A percentile compares a stretch with the other conserved stretches of the same genome.
phyloP scores from a whole-genome alignment of 768 basidiomycete species.

The Naganishia randhawae region DNA sequence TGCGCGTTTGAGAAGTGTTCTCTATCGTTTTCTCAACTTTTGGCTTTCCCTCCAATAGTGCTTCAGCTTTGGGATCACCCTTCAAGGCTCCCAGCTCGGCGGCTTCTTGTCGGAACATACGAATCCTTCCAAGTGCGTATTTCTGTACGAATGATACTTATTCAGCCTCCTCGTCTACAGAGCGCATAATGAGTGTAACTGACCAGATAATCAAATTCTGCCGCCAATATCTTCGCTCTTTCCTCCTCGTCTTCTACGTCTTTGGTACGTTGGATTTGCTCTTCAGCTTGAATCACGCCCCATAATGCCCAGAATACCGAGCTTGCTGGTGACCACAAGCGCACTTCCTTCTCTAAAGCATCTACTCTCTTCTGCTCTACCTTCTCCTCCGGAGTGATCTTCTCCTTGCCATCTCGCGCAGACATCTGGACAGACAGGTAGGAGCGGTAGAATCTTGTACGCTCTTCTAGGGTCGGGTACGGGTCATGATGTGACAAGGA shows the following conservation, averaged over 20 bases:
- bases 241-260: constrained; percentile 45
- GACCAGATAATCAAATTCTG: constrained; percentile 70
- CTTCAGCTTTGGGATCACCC: constrained; percentile 3
- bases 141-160: constrained; percentile 39
- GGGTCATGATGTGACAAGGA: constrained; percentile 53
- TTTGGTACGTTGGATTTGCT: constrained; percentile 36
- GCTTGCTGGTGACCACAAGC: constrained; percentile 81
- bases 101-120: constrained; percentile 53
- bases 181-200: constrained; percentile 19
- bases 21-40: background rate
- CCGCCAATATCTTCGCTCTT: constrained; percentile 45
- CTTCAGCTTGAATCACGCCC: constrained; percentile 79
- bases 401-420: constrained; percentile 51
- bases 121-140: constrained; percentile 60
- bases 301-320: constrained; percentile 92
- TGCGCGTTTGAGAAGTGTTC: background rate
- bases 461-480: constrained; percentile 71
- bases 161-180: background rate
- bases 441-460: constrained; percentile 76
- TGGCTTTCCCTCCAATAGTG: background rate
- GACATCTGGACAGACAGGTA: constrained; percentile 61
- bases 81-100: constrained; percentile 41
- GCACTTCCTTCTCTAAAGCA: constrained; percentile 72
- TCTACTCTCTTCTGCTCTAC: constrained; percentile 47
- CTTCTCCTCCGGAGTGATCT: constrained; percentile 13